A percentile compares a stretch with the other conserved stretches of the same genome.
phyloP scores from a whole-genome alignment of 352 stramenopile species.

The Aphanomyces stellatus region DNA sequence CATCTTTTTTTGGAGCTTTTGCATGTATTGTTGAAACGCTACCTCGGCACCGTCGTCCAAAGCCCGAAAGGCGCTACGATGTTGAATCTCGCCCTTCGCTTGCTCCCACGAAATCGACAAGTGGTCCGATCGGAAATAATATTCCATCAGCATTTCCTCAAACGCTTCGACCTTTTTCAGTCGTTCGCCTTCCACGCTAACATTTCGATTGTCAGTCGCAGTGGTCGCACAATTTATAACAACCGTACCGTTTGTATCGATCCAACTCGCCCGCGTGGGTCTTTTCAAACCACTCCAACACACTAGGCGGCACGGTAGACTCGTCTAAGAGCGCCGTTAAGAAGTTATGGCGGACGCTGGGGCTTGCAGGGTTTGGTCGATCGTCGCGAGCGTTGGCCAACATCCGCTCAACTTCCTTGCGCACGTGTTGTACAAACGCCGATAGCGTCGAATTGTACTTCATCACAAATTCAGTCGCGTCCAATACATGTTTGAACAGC shows the following conservation, averaged over 20 bases:
- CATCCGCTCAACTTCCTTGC: background rate
- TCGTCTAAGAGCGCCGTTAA: background rate
- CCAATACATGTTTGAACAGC: background rate
- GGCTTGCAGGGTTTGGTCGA: too few species aligned
- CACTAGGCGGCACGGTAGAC: background rate
- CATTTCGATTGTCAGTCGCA: too few species aligned
- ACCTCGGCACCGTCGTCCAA: conserved; percentile 31
- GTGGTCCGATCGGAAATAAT: conserved; percentile 20
- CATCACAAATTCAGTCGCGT: conserved; percentile 5
- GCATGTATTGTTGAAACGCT: conserved; percentile 28
- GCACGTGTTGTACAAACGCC: conserved; percentile 4
- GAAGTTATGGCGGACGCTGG: background rate
- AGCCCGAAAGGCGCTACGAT: conserved; percentile 22
- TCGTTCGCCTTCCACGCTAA: background rate
- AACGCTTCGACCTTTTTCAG: conserved; percentile 19
- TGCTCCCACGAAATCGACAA: conserved; percentile 14
- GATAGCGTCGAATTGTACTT: conserved; percentile 9
- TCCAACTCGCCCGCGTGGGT: background rate
- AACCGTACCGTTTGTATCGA: conserved; percentile 2
- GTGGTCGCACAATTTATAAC: too few species aligned
- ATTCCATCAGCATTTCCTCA: conserved; percentile 20
- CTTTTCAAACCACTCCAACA: background rate
- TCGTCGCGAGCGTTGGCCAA: background rate
- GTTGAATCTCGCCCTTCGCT: conserved; percentile 1
- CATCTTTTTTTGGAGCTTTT: conserved; percentile 29